phyloP scores from a whole-genome alignment of 1,284 basidiomycete species.

The Rhodotorula sp. region DNA sequence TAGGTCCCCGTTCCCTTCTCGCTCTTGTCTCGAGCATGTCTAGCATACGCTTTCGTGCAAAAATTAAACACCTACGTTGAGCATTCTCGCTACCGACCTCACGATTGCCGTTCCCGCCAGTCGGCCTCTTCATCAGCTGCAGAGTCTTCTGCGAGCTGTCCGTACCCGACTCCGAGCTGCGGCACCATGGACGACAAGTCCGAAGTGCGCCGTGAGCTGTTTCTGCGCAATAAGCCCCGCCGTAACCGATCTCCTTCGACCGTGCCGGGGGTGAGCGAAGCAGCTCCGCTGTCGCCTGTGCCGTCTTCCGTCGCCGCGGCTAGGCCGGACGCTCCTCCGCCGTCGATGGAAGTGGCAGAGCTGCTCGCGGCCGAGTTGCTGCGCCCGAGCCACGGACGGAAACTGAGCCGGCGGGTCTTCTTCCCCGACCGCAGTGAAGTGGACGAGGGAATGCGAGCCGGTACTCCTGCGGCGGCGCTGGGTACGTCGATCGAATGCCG shows the following conservation, averaged over 20 bases:
- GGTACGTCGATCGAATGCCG: background rate
- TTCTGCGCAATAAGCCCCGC: conserved; percentile 17
- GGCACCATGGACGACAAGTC: background rate
- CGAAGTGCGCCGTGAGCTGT: conserved; percentile 15
- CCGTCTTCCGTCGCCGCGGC: background rate
- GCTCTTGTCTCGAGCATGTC: background rate
- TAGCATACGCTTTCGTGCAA: background rate
- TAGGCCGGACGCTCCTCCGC: background rate
- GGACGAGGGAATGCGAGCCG: background rate
- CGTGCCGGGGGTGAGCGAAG: background rate
- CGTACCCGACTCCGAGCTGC: conserved; percentile 4
- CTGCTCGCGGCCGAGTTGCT: conserved; percentile 5
- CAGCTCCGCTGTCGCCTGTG: background rate
- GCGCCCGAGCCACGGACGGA: conserved; percentile 8
- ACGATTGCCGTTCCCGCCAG: background rate
- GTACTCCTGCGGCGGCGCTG: background rate
- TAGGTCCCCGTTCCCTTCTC: background rate
- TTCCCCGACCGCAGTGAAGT: background rate
- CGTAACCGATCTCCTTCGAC: background rate
- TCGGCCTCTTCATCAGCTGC: background rate
- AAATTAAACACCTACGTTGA: background rate
- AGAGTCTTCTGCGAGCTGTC: background rate
- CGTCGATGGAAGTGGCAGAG: background rate
- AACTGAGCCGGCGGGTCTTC: conserved; percentile 11
- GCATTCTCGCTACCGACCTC: background rate